Conservation (phyloP, 2,329 filamentous ascomycete genomes). For the Colletotrichum echinochloae region DNA sequence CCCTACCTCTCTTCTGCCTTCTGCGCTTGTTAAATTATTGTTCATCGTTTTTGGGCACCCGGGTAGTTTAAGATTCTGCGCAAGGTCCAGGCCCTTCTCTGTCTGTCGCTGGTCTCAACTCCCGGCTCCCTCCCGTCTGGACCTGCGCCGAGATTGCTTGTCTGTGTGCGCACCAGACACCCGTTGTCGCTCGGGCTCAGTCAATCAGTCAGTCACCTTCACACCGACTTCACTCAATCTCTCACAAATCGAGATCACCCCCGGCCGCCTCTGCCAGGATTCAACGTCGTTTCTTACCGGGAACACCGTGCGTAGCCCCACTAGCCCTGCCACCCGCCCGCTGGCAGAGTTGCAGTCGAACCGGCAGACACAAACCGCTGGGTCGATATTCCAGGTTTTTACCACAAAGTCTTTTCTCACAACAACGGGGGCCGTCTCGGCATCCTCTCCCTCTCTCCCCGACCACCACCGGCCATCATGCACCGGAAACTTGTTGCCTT, state of each 20-base stretch:
- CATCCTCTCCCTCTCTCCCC: conserved; percentile 6
- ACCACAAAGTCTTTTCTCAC: conserved; percentile 1
- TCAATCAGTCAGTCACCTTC: neutral
- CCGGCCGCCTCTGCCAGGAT: conserved; percentile 26
- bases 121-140: conserved; percentile 20
- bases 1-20: too few relatives aligned
- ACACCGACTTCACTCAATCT: neutral
- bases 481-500: conserved; percentile 1
- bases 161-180: neutral
- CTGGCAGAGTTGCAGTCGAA: conserved; percentile 33
- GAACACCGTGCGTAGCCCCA: conserved; percentile 21
- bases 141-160: neutral
- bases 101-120: neutral
- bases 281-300: conserved; percentile 22
- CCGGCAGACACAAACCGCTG: conserved; percentile 25
- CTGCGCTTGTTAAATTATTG: neutral
- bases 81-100: neutral
- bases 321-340: conserved; percentile 24
- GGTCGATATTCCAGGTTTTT: conserved; percentile 32
- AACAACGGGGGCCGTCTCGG: neutral
- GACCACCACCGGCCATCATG: conserved; percentile 14
- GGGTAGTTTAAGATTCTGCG: neutral
- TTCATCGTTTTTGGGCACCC: too few relatives aligned
- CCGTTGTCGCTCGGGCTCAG: neutral
- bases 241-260: neutral